Percentiles rank a stretch among this genome's conserved stretches.
These are phyloP conservation scores for Terfezia boudieri DNA, from an alignment of 495 filamentous ascomycete species.

Conservation along the genomic window DNA sequence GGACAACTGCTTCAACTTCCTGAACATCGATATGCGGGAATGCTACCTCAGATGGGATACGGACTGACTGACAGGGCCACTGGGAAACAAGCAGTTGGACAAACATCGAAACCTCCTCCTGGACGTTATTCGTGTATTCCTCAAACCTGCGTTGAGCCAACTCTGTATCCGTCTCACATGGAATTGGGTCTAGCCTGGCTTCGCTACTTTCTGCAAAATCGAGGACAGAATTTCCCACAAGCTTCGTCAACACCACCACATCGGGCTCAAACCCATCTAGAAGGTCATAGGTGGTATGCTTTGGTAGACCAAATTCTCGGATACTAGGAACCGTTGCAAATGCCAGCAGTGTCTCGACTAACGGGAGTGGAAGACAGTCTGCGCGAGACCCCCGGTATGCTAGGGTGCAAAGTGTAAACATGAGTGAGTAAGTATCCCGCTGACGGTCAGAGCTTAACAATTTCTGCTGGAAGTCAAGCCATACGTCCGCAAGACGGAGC, in stretches of 20 bases:
- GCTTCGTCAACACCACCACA: background rate
- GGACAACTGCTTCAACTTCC: too few species aligned
- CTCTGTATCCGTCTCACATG: background rate
- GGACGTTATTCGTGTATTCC: background rate
- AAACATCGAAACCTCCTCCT: too few species aligned
- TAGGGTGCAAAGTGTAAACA: too few species aligned
- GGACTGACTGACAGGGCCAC: too few species aligned
- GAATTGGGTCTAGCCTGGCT: slow-evolving; percentile 1
- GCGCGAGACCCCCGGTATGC: too few species aligned
- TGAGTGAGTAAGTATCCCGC: too few species aligned
- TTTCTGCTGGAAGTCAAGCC: background rate
- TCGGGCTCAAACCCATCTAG: slow-evolving; percentile 3
- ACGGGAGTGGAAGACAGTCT: too few species aligned
- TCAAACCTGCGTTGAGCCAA: background rate
- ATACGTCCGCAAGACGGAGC: background rate
- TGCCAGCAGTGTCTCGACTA: background rate
- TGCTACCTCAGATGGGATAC: too few species aligned
- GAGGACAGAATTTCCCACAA: background rate
- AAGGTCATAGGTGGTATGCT: slow-evolving; percentile 1
- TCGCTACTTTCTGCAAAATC: slow-evolving; percentile 3
- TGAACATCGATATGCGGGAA: too few species aligned
- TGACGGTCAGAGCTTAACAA: too few species aligned
- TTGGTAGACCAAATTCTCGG: background rate
- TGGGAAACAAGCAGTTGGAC: too few species aligned
- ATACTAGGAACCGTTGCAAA: background rate